Evolutionary conservation across 2,329 filamentous ascomycete species (phyloP).

Genomic region (Scedosporium dehoogii): DNA sequence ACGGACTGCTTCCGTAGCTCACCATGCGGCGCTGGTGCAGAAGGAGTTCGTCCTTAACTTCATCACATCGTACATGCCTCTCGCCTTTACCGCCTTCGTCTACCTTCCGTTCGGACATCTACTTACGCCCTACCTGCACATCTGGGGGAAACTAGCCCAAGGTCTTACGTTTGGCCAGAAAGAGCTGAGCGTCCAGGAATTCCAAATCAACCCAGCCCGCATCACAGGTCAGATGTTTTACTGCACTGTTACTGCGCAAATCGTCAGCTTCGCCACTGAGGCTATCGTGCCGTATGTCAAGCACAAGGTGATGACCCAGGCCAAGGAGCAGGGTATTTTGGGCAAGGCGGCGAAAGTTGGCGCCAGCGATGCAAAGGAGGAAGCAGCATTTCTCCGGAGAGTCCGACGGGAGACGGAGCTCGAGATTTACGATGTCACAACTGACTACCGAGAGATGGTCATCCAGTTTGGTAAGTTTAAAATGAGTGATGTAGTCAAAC

Average conservation of each 20-base stretch:
- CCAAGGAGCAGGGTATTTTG: slow-evolving; percentile 53
- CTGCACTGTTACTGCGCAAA: slow-evolving; percentile 87
- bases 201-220: slow-evolving; percentile 73
- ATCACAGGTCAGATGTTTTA: slow-evolving; percentile 91
- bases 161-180: slow-evolving; percentile 69
- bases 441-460: slow-evolving; percentile 88
- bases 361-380: slow-evolving; percentile 61
- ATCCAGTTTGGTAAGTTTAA: slow-evolving; percentile 56
- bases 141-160: slow-evolving; percentile 67
- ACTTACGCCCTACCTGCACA: slow-evolving; percentile 75
- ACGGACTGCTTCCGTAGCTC: slow-evolving; percentile 34
- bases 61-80: slow-evolving; percentile 86
- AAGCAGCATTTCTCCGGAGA: slow-evolving; percentile 68
- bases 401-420: slow-evolving; percentile 78
- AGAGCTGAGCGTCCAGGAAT: slow-evolving; percentile 53
- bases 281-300: slow-evolving; percentile 79
- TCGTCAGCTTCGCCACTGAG: slow-evolving; percentile 80
- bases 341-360: slow-evolving; percentile 38
- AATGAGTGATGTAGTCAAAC: no score
- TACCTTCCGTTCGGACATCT: slow-evolving; percentile 85
- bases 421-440: slow-evolving; percentile 77
- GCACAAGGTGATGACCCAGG: slow-evolving; percentile 69
- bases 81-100: slow-evolving; percentile 87
- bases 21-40: slow-evolving; percentile 74
- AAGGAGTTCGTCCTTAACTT: slow-evolving; percentile 97